Conservation (phyloP, 1,284 basidiomycete genomes). For the Tylopilus orsonianus region DNA sequence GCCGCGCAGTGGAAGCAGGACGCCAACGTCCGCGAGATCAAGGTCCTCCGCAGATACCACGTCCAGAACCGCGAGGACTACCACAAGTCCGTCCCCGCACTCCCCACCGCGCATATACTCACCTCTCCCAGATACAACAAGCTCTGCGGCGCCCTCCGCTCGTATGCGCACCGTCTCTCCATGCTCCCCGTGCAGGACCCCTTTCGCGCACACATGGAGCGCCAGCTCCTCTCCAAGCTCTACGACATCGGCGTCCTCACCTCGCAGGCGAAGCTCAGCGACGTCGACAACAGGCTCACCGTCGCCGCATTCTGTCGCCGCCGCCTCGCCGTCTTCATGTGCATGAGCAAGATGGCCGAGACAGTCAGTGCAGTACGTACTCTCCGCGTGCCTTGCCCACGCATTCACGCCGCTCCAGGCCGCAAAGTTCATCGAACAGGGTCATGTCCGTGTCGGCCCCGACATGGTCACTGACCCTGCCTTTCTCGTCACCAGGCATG, state of each 20-base stretch:
- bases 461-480: slow-evolving; percentile 97
- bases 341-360: slow-evolving; percentile 93
- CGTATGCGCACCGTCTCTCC: slow-evolving; percentile 85
- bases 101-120: slow-evolving; percentile 3
- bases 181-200: slow-evolving; percentile 90
- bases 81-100: slow-evolving; percentile 63
- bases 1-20: slow-evolving; percentile 90
- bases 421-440: slow-evolving; percentile 96
- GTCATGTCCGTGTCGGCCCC: slow-evolving; percentile 95
- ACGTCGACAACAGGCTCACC: slow-evolving; percentile 93
- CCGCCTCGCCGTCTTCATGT: slow-evolving; percentile 91
- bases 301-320: slow-evolving; percentile 94
- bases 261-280: slow-evolving; percentile 79
- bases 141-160: slow-evolving; percentile 85
- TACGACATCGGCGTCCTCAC: slow-evolving; percentile 97
- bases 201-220: slow-evolving; percentile 84
- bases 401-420: slow-evolving; percentile 53
- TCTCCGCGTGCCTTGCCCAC: slow-evolving; percentile 2
- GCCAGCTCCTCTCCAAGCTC: slow-evolving; percentile 86
- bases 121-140: slow-evolving; percentile 80
- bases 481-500: slow-evolving; percentile 87
- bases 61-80: slow-evolving; percentile 95
- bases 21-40: slow-evolving; percentile 88
- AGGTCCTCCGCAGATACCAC: slow-evolving; percentile 95
- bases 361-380: slow-evolving; percentile 87